These are phyloP conservation scores for Salix caprea DNA, from an alignment of 345 rosid genomes.

Conservation along the genomic window DNA sequence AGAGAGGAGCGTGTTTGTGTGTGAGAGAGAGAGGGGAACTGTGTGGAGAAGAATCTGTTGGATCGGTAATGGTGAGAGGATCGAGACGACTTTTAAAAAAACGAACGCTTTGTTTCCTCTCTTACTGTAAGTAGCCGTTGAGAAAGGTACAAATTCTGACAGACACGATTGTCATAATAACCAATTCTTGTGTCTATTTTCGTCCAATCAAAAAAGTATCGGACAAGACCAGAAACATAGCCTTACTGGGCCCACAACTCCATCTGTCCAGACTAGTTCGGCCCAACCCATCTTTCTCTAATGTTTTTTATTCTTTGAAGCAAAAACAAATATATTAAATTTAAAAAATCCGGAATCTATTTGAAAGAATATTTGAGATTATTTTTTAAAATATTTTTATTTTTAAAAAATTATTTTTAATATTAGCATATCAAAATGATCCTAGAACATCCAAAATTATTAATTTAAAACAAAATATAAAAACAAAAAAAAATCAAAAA, in stretches of 20 bases:
- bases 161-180: conserved; percentile 11
- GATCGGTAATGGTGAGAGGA: conserved; percentile 2
- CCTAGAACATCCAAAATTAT: no score
- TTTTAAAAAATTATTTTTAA: no score
- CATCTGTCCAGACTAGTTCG: not conserved
- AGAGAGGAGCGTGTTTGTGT: not conserved
- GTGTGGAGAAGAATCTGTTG: not conserved
- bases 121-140: conserved; percentile 38
- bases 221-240: not conserved
- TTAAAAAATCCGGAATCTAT: no score
- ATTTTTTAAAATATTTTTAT: no score
- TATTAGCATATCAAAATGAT: no score
- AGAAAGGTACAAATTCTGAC: not conserved
- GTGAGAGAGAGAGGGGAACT: not conserved
- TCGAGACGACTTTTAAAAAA: conserved; percentile 6
- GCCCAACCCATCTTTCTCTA: not conserved
- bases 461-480: no score
- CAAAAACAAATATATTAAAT: not conserved
- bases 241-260: not conserved
- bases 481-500: no score
- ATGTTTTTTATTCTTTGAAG: not conserved
- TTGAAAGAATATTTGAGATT: no score
- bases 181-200: not conserved
- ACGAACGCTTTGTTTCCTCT: not conserved
- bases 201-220: not conserved